These are phyloP conservation scores for Colletotrichum acutatum DNA, from an alignment of 2,329 filamentous ascomycete genomes.

Conservation along the genomic window DNA sequence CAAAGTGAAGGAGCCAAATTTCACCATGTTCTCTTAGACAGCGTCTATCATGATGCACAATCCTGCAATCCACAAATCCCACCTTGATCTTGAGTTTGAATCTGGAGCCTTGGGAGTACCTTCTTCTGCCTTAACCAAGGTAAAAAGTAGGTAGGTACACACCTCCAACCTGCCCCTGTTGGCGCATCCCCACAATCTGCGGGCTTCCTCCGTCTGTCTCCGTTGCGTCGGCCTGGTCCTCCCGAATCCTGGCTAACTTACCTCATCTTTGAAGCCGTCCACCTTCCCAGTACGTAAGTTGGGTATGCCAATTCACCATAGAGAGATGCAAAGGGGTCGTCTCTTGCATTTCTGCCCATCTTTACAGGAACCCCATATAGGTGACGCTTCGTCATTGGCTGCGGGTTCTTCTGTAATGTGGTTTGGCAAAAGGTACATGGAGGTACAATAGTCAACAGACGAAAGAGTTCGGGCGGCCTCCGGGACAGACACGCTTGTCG, in stretches of 20 bases:
- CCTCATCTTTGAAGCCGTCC: constrained; percentile 1
- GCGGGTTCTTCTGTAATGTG: not conserved
- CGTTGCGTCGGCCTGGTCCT: constrained; percentile 29
- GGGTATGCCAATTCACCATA: not conserved
- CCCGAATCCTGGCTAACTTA: constrained; percentile 31
- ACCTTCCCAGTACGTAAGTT: not conserved
- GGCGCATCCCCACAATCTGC: constrained; percentile 25
- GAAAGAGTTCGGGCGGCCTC: constrained; percentile 28
- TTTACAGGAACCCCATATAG: not conserved
- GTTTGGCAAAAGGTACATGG: not conserved
- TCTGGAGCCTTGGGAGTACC: too few species aligned
- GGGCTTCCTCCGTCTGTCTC: constrained; percentile 25
- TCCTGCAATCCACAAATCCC: not conserved
- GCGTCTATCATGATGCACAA: not conserved
- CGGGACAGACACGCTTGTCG: not conserved
- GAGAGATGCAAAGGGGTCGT: not conserved
- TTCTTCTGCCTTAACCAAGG: too few species aligned
- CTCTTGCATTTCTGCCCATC: not conserved
- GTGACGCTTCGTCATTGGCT: not conserved
- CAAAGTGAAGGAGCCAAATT: not conserved
- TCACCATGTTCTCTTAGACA: not conserved
- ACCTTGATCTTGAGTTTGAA: too few species aligned
- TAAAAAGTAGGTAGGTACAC: not conserved
- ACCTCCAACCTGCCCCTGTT: not conserved
- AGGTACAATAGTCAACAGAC: not conserved